Evolutionary conservation across 441 rosid species (phyloP).

Genomic region (Adansonia madagascariensis): DNA sequence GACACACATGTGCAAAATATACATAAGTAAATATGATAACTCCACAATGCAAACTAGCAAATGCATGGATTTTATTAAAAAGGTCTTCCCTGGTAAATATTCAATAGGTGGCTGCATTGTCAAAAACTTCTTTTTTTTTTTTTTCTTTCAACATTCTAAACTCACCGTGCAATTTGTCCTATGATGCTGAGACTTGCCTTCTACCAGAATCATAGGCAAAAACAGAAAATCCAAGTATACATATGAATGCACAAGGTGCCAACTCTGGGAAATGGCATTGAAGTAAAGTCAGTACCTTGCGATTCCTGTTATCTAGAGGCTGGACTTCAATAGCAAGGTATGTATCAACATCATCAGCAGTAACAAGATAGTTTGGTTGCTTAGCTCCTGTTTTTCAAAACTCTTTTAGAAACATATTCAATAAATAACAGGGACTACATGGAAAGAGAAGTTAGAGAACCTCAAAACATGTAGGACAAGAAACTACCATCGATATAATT

Average conservation of each 20-base stretch:
- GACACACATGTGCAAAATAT: not conserved
- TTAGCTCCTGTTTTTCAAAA: slow-evolving; percentile 81
- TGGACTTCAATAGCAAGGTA: slow-evolving; percentile 98
- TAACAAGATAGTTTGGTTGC: slow-evolving; percentile 91
- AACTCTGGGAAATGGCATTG: not conserved
- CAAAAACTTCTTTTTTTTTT: not conserved
- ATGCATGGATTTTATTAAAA: slow-evolving; percentile 8
- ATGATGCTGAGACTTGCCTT: slow-evolving; percentile 3
- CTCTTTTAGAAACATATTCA: slow-evolving; percentile 25
- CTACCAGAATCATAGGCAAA: slow-evolving; percentile 14
- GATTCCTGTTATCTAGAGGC: slow-evolving; percentile 93
- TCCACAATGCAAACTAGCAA: slow-evolving; percentile 1
- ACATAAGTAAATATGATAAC: not conserved
- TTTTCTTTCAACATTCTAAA: slow-evolving; percentile 6
- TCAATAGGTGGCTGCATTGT: slow-evolving; percentile 1
- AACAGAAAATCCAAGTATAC: slow-evolving; percentile 21
- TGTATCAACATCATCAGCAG: slow-evolving; percentile 92
- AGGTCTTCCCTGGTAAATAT: slow-evolving; percentile 18
- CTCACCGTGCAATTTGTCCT: not conserved
- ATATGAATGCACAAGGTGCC: not conserved
- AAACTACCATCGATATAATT: slow-evolving; percentile 83
- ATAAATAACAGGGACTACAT: slow-evolving; percentile 25
- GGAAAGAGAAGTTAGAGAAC: slow-evolving; percentile 19
- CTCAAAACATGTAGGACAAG: slow-evolving; percentile 17
- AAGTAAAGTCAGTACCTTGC: slow-evolving; percentile 66